Base-by-base conservation (phyloP, 2,329 filamentous ascomycete species). In the Diaporthe sp. region DNA sequence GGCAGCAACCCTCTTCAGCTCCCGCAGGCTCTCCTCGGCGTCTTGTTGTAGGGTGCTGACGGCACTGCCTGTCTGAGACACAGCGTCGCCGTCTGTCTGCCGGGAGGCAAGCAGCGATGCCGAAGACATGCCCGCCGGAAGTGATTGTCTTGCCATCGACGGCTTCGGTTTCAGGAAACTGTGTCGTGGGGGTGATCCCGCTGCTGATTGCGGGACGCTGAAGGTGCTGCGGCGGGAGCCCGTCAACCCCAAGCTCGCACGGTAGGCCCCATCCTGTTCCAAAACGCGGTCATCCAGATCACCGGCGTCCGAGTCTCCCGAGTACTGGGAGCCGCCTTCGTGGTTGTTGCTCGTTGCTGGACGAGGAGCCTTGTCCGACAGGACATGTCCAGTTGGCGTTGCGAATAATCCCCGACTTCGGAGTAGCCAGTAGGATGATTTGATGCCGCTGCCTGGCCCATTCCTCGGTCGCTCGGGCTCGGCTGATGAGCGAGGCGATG, bases 1-100 rank as follows among this genome's bases (percentile, higher is more conserved):
- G 74, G 84, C 81, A 19, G 85, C 83, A 78, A 86, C 82, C 70
- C 83, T 82, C 51, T 83, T 83, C 55, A 89, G 83, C 77, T 88
- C 86, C 46, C 78, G 81, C 61, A 88, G 83, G 22, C 87, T 83
- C 42, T 84, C 83, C 75, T 83, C 78, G 28, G 78, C 71, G 13
- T 75, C 78, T 84, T 84, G 71, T 81, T 78, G 79, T 79, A 80
- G 74, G 71, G 75, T 67, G 79, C 80, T 60, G 51, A 72, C n/a
- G 79, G 76, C 88, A 89, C 65, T 87, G 86, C n/a, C 89, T 86
- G 58, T 12, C 37, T 73, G 71, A 34, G 71, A 65, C 5, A 46
- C 71, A 46, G 34, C 62, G 42, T 73, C 73, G 19, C 28, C 49
- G 4, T 75, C 73, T 53, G 71, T 25, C 49, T 75, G 42, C 46